These are phyloP conservation scores for Chloromonas sp. DNA, from an alignment of 163 green algal genomes.

Conservation along the genomic window DNA sequence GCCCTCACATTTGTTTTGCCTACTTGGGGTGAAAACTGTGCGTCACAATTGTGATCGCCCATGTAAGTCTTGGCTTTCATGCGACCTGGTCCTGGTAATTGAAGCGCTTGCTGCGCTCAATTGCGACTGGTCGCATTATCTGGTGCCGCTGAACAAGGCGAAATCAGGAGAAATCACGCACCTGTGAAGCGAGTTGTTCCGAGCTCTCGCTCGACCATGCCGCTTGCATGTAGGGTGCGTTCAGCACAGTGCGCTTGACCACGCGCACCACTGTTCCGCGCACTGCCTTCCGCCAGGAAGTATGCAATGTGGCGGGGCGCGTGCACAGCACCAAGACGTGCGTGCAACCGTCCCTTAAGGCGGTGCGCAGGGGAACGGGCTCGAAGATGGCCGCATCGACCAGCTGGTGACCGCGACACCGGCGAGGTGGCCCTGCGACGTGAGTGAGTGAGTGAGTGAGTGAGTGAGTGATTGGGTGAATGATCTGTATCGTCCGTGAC, in stretches of 20 bases:
- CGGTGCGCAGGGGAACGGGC: constrained; percentile 67
- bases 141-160: neutral
- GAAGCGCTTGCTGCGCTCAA: neutral
- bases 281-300: constrained; percentile 23
- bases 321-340: constrained; percentile 82
- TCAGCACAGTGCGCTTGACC: constrained; percentile 39
- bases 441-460: neutral
- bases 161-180: neutral
- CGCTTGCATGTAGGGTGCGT: constrained; percentile 44
- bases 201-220: constrained; percentile 11
- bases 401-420: constrained; percentile 32
- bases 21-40: neutral
- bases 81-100: neutral
- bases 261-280: constrained; percentile 3
- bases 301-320: constrained; percentile 22
- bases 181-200: neutral
- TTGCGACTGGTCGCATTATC: neutral
- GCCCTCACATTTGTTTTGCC: neutral
- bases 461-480: constrained; percentile 18
- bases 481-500: neutral
- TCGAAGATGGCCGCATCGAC: constrained; percentile 83
- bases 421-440: constrained; percentile 16
- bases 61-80: neutral
- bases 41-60: neutral
- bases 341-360: constrained; percentile 80